A percentile compares a stretch with the other conserved stretches of the same genome.
phyloP scores from a whole-genome alignment of 1,284 basidiomycete genomes.

The Rhodotorula sp. region DNA sequence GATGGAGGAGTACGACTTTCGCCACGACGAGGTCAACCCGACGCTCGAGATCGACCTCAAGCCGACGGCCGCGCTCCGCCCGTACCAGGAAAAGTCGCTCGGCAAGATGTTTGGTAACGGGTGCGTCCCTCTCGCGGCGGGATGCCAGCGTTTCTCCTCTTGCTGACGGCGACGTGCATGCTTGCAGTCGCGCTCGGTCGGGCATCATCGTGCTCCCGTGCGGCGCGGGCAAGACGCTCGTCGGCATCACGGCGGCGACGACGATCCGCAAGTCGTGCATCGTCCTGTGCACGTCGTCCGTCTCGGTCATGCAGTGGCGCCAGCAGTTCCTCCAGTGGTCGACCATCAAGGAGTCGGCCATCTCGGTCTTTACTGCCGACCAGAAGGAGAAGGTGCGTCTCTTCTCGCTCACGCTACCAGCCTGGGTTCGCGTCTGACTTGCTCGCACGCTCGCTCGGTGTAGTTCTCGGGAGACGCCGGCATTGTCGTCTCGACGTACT shows the following conservation, averaged over 20 bases:
- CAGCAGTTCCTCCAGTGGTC: constrained; percentile 97
- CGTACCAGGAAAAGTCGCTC: constrained; percentile 94
- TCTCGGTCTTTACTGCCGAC: constrained; percentile 91
- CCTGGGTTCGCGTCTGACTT: neutral
- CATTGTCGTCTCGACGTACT: constrained; percentile 95
- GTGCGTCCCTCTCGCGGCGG: constrained; percentile 54
- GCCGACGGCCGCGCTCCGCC: constrained; percentile 90
- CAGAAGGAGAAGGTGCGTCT: constrained; percentile 84
- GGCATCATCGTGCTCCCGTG: constrained; percentile 99
- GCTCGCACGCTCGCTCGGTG: neutral
- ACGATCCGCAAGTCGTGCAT: constrained; percentile 99
- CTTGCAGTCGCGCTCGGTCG: constrained; percentile 79
- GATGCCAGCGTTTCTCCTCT: neutral
- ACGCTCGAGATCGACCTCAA: constrained; percentile 96
- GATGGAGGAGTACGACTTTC: constrained; percentile 96
- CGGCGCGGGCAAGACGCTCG: constrained; percentile 97
- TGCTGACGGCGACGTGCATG: neutral
- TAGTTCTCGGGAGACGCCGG: constrained; percentile 91
- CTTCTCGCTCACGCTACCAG: neutral
- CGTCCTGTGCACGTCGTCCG: constrained; percentile 95
- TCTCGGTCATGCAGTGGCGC: constrained; percentile 97
- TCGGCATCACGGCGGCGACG: constrained; percentile 97
- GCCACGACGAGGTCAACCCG: constrained; percentile 89
- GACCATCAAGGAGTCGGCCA: constrained; percentile 90
- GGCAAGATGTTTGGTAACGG: constrained; percentile 99